Percentiles rank a stretch among this genome's conserved stretches.
Evolutionary conservation across 108 stramenopile species (phyloP).

Genomic region (Mayamaea pseudoterrestris): DNA sequence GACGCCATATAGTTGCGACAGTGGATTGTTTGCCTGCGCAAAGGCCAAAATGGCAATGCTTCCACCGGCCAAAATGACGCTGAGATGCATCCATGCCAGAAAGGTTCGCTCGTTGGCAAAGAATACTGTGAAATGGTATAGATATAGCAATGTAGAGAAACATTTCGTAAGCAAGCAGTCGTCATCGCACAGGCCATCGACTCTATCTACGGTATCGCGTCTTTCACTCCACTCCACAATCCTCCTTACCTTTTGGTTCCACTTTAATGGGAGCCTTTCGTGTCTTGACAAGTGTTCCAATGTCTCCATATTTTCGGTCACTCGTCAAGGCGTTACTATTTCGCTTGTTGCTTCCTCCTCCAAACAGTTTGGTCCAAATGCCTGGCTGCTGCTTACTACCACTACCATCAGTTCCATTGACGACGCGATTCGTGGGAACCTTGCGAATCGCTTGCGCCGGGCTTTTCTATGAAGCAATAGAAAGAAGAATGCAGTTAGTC

Average conservation of each 20-base stretch:
- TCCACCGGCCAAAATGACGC: constrained; percentile 69
- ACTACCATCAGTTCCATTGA: constrained; percentile 3
- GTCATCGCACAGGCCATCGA: too few species aligned
- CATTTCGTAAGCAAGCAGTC: constrained; percentile 2
- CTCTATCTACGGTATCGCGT: too few species aligned
- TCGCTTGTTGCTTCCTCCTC: constrained; percentile 3
- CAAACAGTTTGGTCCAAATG: constrained; percentile 9
- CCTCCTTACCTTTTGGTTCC: constrained; percentile 15
- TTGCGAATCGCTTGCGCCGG: too few species aligned
- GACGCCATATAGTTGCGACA: constrained; percentile 60
- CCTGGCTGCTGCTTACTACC: background rate
- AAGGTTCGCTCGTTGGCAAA: constrained; percentile 97
- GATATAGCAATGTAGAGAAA: constrained; percentile 39
- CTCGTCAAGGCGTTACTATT: too few species aligned
- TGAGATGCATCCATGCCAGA: constrained; percentile 86
- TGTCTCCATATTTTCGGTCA: constrained; percentile 2
- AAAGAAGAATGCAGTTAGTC: too few species aligned
- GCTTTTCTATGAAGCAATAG: too few species aligned
- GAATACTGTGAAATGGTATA: constrained; percentile 86
- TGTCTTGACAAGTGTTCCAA: constrained; percentile 25
- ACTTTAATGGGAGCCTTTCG: constrained; percentile 32
- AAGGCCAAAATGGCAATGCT: constrained; percentile 76
- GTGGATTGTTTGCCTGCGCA: constrained; percentile 27
- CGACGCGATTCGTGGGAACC: background rate
- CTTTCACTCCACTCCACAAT: background rate